These are phyloP conservation scores for Isabelozyma rhagii DNA, from an alignment of 805 yeast species.

Conservation along the genomic window DNA sequence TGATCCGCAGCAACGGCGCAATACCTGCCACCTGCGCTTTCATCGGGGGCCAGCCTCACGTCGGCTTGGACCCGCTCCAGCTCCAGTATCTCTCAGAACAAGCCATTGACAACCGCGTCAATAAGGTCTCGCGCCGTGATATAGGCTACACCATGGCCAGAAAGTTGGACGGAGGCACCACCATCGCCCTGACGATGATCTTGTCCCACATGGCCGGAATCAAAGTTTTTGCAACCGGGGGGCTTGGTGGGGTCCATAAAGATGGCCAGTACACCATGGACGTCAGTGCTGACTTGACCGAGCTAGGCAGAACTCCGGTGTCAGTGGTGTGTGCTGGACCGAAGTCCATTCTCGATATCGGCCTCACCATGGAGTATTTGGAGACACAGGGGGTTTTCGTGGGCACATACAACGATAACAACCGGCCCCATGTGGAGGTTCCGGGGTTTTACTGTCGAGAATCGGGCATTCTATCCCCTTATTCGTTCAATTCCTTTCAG, in stretches of 20 bases:
- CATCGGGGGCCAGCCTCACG: slow-evolving; percentile 64
- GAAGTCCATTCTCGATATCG: slow-evolving; percentile 78
- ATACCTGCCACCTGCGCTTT: slow-evolving; percentile 86
- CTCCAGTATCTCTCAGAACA: slow-evolving; percentile 48
- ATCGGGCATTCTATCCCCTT: slow-evolving; percentile 72
- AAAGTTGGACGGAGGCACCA: slow-evolving; percentile 76
- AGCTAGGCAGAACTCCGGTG: slow-evolving; percentile 76
- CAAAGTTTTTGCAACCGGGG: slow-evolving; percentile 88
- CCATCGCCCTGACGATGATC: slow-evolving; percentile 87
- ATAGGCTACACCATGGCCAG: slow-evolving; percentile 67
- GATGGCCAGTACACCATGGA: slow-evolving; percentile 76
- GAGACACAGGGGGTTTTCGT: slow-evolving; percentile 93
- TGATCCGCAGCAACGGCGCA: slow-evolving; percentile 60
- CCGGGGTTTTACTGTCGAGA: slow-evolving; percentile 84
- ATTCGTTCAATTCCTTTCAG: slow-evolving; percentile 46
- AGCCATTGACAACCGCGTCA: slow-evolving; percentile 22
- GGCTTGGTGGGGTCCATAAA: slow-evolving; percentile 87
- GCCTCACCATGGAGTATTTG: slow-evolving; percentile 75
- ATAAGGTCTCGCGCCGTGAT: slow-evolving; percentile 79
- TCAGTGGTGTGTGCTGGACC: slow-evolving; percentile 94
- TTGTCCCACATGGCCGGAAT: slow-evolving; percentile 73
- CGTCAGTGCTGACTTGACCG: slow-evolving; percentile 83
- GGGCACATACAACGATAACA: slow-evolving; percentile 53
- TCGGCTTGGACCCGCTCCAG: slow-evolving; percentile 56
- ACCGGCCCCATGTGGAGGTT: slow-evolving; percentile 29